phyloP scores from a whole-genome alignment of 371 early-diverging fungal species.

The Mortierella sp. region DNA sequence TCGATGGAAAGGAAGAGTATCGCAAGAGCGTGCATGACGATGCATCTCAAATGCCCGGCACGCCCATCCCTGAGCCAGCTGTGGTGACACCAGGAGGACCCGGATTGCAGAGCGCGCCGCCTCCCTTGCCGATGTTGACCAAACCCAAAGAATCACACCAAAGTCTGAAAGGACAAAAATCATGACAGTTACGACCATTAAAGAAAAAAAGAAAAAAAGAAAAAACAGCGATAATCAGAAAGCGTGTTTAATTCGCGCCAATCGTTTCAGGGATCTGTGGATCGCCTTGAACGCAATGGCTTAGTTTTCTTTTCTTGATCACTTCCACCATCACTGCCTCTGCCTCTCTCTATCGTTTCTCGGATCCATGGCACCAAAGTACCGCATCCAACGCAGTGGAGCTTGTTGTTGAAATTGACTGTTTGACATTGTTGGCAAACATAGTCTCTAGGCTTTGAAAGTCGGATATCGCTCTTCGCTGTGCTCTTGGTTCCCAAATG shows the following conservation, averaged over 20 bases:
- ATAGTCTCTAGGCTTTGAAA: conserved; percentile 38
- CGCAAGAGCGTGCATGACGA: background rate
- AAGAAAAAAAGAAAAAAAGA: no score
- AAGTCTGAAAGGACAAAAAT: background rate
- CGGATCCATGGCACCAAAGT: conserved; percentile 27
- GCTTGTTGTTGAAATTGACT: conserved; percentile 28
- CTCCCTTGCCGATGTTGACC: conserved; percentile 10
- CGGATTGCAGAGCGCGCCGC: background rate
- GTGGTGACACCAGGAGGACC: background rate
- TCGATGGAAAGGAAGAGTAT: conserved; percentile 15
- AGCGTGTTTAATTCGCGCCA: no score
- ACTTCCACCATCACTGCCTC: background rate
- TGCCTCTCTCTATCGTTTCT: background rate
- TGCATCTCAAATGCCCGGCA: background rate
- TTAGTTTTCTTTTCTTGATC: no score
- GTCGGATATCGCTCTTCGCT: conserved; percentile 22
- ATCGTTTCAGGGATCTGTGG: no score
- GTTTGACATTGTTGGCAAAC: conserved; percentile 36
- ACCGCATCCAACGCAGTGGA: conserved; percentile 43
- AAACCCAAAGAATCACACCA: conserved; percentile 7
- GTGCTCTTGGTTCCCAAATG: no score
- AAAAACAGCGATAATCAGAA: no score
- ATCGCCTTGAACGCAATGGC: no score
- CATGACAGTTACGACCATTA: no score
- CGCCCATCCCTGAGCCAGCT: background rate